These are phyloP conservation scores for Tricharina praecox DNA, from an alignment of 495 filamentous ascomycete species.

Conservation along the genomic window DNA sequence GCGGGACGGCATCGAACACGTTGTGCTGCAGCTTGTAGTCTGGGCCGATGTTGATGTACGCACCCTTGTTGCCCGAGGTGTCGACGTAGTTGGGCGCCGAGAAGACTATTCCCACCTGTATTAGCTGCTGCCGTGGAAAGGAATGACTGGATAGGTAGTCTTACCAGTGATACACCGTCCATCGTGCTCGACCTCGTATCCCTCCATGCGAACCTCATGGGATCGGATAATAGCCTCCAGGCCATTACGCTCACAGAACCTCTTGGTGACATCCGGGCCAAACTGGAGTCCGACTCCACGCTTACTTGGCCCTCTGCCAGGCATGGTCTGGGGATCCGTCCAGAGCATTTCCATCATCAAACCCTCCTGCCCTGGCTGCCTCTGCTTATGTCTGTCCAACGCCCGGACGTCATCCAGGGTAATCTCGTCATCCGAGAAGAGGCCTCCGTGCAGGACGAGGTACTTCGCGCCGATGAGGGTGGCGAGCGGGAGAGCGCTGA, in stretches of 20 bases:
- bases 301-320: constrained; percentile 86
- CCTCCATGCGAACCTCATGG: constrained; percentile 94
- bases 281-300: constrained; percentile 93
- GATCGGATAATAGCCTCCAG: constrained; percentile 89
- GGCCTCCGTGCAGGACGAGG: constrained; percentile 82
- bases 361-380: constrained; percentile 86
- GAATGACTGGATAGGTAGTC: constrained; percentile 6
- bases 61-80: constrained; percentile 91
- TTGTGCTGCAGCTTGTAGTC: constrained; percentile 81
- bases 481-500: constrained; percentile 83
- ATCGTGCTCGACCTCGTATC: constrained; percentile 94
- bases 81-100: constrained; percentile 97
- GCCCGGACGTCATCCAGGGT: constrained; percentile 85
- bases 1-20: constrained; percentile 89
- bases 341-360: constrained; percentile 99
- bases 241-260: constrained; percentile 91
- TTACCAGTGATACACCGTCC: constrained; percentile 86
- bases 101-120: constrained; percentile 50
- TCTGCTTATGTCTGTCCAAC: constrained; percentile 76
- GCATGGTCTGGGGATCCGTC: constrained; percentile 81
- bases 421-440: constrained; percentile 94
- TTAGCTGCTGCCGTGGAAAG: constrained; percentile 3
- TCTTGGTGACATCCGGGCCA: constrained; percentile 88
- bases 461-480: constrained; percentile 85
- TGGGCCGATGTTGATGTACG: constrained; percentile 91